Evolutionary conservation across 148 eudicot species (phyloP), one percentile per base, ranked within the genome.

Genomic region (Pharnaceum exiguum): DNA sequence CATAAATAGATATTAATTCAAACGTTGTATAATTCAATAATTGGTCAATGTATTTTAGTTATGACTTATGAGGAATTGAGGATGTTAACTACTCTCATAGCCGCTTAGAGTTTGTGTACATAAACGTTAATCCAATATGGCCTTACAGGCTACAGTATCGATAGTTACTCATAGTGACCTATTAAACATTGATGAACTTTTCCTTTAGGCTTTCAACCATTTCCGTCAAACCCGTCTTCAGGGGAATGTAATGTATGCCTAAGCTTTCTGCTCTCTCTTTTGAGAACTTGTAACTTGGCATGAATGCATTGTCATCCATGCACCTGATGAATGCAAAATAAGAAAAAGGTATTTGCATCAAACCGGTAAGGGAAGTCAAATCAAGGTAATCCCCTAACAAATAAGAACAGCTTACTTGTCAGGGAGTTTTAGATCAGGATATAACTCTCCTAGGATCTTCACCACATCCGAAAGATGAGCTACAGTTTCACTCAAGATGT

Each of bases 161-260:
- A 19, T 10, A 26, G 4, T 47, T 8, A 47, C 0, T 22, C 29
- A 32, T 28, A 28, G 18, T 3, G 23, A 51, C 11, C 46, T 43
- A 45, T 48, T 42, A 18, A 17, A 21, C 57, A 8, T 37, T 10
- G 39, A 23, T 26, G 37, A 22, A 58, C 70, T 84, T 84, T 72
- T 73, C 82, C 71, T 62, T 80, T 60, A 84, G 65, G 84, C 76
- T 78, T 49, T 78, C 86, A 44, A 81, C 74, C 7, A 79, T 84
- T 42, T 80, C 82, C 54, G 70, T 76, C 50, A 81, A 43, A 48
- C 74, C 70, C 65, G 59, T 62, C 44, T 76, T 50, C 0, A 81
- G 38, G 26, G 82, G 72, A 33, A 54, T 80, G 69, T 57, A 84
- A 7, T 78, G 59, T 0, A 84, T 61, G 17, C 91, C 87, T 26